A percentile compares a stretch with the other conserved stretches of the same genome.
Evolutionary conservation across 768 basidiomycete genomes (phyloP).

Genomic region (Lentinula sp.): DNA sequence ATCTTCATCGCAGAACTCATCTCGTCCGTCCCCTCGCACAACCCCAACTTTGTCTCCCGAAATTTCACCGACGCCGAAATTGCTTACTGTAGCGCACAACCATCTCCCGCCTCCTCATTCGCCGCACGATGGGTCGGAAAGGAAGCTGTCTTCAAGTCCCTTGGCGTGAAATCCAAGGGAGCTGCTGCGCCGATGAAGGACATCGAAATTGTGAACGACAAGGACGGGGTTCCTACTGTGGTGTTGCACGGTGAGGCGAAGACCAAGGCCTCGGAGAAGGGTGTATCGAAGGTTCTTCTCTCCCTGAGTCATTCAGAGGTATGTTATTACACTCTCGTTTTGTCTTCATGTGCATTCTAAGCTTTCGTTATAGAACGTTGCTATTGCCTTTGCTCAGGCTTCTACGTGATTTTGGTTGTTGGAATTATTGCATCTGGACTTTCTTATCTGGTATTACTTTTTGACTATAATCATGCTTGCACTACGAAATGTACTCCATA

Average conservation of each 20-base stretch:
- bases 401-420: conserved; percentile 21
- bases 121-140: conserved; percentile 98
- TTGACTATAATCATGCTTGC: background rate
- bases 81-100: conserved; percentile 80
- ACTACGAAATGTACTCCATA: background rate
- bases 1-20: conserved; percentile 63
- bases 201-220: conserved; percentile 85
- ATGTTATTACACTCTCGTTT: conserved; percentile 22
- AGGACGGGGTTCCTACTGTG: conserved; percentile 72
- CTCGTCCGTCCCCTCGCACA: conserved; percentile 84
- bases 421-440: background rate
- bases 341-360: conserved; percentile 8
- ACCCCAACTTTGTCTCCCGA: conserved; percentile 78
- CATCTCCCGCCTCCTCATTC: conserved; percentile 84
- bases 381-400: conserved; percentile 86
- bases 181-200: conserved; percentile 95
- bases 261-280: conserved; percentile 63
- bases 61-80: conserved; percentile 93
- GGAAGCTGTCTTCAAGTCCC: conserved; percentile 95
- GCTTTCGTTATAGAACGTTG: conserved; percentile 52
- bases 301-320: conserved; percentile 94
- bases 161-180: conserved; percentile 85
- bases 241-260: conserved; percentile 76
- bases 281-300: conserved; percentile 69
- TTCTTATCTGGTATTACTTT: background rate